phyloP scores from a whole-genome alignment of 176 grass and related monocot genomes.

The Zoysia japonica region DNA sequence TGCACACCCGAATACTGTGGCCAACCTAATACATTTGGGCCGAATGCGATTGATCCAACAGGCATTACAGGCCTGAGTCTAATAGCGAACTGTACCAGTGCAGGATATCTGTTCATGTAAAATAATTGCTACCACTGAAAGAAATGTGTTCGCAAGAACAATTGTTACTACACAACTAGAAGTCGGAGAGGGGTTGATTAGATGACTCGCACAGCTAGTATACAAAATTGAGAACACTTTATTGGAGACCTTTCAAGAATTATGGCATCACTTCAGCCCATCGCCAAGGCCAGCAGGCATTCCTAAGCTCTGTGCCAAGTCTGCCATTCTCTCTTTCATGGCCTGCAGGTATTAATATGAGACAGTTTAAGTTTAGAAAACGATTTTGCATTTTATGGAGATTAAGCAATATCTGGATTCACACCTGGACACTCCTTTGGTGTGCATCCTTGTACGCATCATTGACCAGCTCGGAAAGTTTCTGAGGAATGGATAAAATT shows the following conservation, averaged over 20 bases:
- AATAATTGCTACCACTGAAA: neutral
- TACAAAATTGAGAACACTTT: conserved; percentile 64
- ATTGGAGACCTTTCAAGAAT: conserved; percentile 30
- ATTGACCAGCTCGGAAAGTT: conserved; percentile 83
- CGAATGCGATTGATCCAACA: neutral
- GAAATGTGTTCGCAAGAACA: conserved; percentile 35
- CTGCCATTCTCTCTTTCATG: conserved; percentile 99
- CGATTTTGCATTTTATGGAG: neutral
- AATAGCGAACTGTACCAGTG: neutral
- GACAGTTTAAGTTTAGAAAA: conserved; percentile 9
- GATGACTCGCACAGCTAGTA: conserved; percentile 38
- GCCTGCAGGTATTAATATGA: conserved; percentile 48
- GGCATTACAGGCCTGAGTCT: neutral
- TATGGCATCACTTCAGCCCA: conserved; percentile 52
- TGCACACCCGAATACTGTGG: too few relatives aligned
- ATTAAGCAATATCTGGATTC: neutral
- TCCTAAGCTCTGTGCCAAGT: conserved; percentile 90
- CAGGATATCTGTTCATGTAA: neutral
- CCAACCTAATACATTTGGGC: neutral
- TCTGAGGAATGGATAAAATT: conserved; percentile 48
- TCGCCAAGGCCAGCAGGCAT: conserved; percentile 78
- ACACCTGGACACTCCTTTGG: conserved; percentile 79
- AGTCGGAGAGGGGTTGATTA: conserved; percentile 3
- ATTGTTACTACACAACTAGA: neutral
- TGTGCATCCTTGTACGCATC: conserved; percentile 96